These are phyloP conservation scores for Nidularia pulvinata DNA, from an alignment of 768 basidiomycete genomes.

Conservation along the genomic window DNA sequence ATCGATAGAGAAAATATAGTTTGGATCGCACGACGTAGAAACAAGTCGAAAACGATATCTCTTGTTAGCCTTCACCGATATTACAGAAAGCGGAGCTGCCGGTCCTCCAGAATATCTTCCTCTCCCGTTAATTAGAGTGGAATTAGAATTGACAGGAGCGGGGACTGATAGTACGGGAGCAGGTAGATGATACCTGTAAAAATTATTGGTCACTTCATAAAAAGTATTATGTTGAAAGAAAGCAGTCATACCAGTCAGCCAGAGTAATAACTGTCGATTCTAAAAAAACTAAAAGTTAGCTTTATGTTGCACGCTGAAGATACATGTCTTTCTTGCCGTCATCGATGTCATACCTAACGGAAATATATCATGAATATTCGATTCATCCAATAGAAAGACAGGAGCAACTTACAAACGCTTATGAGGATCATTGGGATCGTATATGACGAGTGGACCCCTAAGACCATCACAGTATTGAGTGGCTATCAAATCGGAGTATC, in stretches of 20 bases:
- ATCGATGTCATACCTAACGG: slow-evolving; percentile 10
- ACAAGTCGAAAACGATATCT: slow-evolving; percentile 26
- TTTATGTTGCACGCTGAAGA: neutral
- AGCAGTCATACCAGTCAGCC: slow-evolving; percentile 28
- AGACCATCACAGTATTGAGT: slow-evolving; percentile 49
- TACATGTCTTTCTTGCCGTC: slow-evolving; percentile 25
- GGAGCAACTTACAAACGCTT: slow-evolving; percentile 2
- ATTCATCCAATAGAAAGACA: neutral
- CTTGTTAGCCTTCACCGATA: slow-evolving; percentile 26
- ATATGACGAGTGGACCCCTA: slow-evolving; percentile 36
- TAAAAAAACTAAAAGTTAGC: slow-evolving; percentile 8
- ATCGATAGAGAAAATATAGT: slow-evolving; percentile 43
- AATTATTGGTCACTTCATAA: neutral
- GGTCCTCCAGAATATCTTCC: slow-evolving; percentile 32
- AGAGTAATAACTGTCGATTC: slow-evolving; percentile 37
- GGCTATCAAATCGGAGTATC: neutral
- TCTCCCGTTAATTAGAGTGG: slow-evolving; percentile 35
- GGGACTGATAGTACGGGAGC: slow-evolving; percentile 14
- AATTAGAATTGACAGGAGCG: slow-evolving; percentile 15
- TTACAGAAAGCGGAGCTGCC: slow-evolving; percentile 21
- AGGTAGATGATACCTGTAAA: slow-evolving; percentile 16
- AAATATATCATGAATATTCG: neutral
- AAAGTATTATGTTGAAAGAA: neutral
- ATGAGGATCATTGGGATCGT: slow-evolving; percentile 20
- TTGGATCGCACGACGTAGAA: slow-evolving; percentile 23